Conservation (phyloP, 2,329 filamentous ascomycete genomes). For the Epichloe uncinata region DNA sequence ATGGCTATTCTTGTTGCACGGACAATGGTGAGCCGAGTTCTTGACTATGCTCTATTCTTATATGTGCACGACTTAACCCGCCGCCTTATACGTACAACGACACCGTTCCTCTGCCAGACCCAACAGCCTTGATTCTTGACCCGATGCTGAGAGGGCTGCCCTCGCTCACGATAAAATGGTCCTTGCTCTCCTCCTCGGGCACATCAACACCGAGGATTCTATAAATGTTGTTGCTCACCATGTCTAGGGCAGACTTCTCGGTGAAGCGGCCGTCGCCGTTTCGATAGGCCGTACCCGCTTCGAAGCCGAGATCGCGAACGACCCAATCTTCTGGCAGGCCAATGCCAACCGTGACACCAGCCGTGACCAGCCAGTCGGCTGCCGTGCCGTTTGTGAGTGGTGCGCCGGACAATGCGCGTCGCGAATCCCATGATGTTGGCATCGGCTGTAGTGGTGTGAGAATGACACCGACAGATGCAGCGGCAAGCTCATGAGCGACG, state of each 20-base stretch:
- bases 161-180: slow-evolving; percentile 50
- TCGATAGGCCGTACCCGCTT: slow-evolving; percentile 44
- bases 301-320: slow-evolving; percentile 43
- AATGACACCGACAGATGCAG: slow-evolving; percentile 43
- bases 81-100: slow-evolving; percentile 21
- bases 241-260: slow-evolving; percentile 39
- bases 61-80: too few species aligned
- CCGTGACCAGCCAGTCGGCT: slow-evolving; percentile 41
- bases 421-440: slow-evolving; percentile 44
- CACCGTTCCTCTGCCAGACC: slow-evolving; percentile 18
- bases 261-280: slow-evolving; percentile 41
- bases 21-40: too few species aligned
- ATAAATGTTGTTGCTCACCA: slow-evolving; percentile 45
- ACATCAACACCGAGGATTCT: slow-evolving; percentile 38
- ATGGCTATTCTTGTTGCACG: too few species aligned
- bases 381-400: slow-evolving; percentile 53
- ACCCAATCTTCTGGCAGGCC: slow-evolving; percentile 50
- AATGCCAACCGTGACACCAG: slow-evolving; percentile 44
- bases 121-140: slow-evolving; percentile 40
- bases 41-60: too few species aligned
- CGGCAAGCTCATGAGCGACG: slow-evolving; percentile 43
- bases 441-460: slow-evolving; percentile 46
- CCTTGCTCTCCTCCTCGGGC: slow-evolving; percentile 12
- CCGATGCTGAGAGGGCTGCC: slow-evolving; percentile 49
- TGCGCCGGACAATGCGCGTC: slow-evolving; percentile 47